Evolutionary conservation across 345 rosid genomes (phyloP).

Genomic region (Eucalyptus pumila): DNA sequence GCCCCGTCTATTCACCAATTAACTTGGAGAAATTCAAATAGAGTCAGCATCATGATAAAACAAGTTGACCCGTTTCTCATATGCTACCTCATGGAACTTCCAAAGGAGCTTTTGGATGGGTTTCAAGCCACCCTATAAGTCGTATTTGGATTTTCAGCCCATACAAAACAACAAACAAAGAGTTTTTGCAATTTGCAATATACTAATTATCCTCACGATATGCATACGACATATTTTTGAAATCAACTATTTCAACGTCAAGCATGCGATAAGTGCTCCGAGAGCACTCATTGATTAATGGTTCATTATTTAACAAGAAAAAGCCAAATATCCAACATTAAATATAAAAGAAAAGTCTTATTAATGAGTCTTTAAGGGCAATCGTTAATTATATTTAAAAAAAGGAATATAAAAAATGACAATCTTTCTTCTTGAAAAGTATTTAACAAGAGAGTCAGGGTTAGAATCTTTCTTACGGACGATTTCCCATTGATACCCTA

Average conservation of each 20-base stretch:
- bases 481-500: background rate
- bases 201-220: background rate
- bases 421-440: background rate
- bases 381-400: background rate
- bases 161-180: background rate
- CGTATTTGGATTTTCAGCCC: background rate
- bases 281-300: background rate
- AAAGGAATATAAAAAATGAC: background rate
- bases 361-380: background rate
- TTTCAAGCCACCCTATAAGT: background rate
- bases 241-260: background rate
- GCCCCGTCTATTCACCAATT: background rate
- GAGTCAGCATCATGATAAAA: background rate
- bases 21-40: background rate
- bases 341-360: background rate
- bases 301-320: background rate
- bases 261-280: background rate
- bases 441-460: background rate
- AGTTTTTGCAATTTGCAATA: background rate
- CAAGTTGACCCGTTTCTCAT: background rate
- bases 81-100: background rate
- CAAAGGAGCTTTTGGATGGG: background rate
- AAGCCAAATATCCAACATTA: background rate
- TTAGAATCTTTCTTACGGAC: background rate
- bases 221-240: background rate